phyloP scores from a whole-genome alignment of 306 rosid genomes.

The Acmispon strigosus region DNA sequence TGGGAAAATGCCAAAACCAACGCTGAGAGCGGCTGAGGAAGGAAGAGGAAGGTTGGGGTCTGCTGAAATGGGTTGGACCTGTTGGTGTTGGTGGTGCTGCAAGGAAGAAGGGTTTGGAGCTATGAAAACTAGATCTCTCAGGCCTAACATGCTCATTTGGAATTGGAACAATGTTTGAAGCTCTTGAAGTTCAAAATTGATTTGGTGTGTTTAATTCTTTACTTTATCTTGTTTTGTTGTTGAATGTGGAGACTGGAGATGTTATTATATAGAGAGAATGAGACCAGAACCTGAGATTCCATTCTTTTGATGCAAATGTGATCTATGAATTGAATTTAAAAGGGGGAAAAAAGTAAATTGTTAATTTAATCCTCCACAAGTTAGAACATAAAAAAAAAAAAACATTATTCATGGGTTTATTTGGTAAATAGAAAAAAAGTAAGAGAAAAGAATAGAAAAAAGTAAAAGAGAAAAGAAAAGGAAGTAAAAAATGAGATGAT shows the following conservation, averaged over 20 bases:
- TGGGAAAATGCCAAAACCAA: conserved; percentile 75
- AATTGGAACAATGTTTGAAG: not conserved
- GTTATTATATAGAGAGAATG: not conserved
- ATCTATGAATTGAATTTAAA: not conserved
- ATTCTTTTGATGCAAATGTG: conserved; percentile 27
- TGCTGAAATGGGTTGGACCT: conserved; percentile 44
- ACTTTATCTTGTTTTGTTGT: not conserved
- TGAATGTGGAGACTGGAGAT: conserved; percentile 1
- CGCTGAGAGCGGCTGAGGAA: conserved; percentile 63
- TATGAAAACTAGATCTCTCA: conserved; percentile 66
- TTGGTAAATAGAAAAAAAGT: too few relatives aligned
- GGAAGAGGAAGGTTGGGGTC: conserved; percentile 42
- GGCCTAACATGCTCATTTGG: conserved; percentile 76
- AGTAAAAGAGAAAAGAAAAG: too few relatives aligned
- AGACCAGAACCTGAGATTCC: conserved; percentile 2
- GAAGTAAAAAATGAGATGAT: too few relatives aligned
- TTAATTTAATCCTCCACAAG: too few relatives aligned
- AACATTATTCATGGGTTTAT: too few relatives aligned
- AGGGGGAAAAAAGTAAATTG: too few relatives aligned
- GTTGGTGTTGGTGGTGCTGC: conserved; percentile 18
- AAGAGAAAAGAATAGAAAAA: too few relatives aligned
- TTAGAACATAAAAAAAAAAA: too few relatives aligned
- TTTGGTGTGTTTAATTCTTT: not conserved
- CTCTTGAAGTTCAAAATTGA: not conserved
- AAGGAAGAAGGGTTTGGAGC: conserved; percentile 49